Base-by-base conservation (phyloP, 129 eudicot species). In the Ambrosia artemisiifolia region DNA sequence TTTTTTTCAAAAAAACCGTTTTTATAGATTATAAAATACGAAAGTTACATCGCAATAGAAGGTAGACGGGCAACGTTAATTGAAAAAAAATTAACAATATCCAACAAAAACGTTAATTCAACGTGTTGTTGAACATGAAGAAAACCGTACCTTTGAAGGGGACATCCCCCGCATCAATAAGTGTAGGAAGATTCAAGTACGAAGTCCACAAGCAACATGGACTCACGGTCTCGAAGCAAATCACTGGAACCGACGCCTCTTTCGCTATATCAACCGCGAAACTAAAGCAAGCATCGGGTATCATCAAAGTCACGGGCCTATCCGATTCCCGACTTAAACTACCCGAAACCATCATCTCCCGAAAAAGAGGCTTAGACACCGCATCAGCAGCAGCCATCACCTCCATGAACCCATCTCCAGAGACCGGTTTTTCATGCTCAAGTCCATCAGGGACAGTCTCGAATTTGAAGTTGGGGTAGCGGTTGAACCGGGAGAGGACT, bases 151-250 rank as follows among this genome's bases (percentile, higher is more conserved):
- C 81, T 74, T 74, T 74, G 17, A 78, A 70, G 4, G 88, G 85
- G 34, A 84, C 24, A 17, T 71, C 59, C 0, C 85, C 88, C 1
- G 79, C 74, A 34, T 84, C 77, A 43, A 84, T 72, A 51, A 84
- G 88, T 0, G 54, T 19, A 6, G 81, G 76, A 59, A 81, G 79
- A 62, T 70, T 69, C 30, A 82, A 46, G 33, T 61, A 77, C 9
- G 71, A 77, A 66, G 70, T 74, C 83, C 83, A 84, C 43, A 85
- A 19, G 48, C 81, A 80, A 43, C 79, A 81, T 30, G 86, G 88
- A 66, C 83, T 67, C 4, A 85, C 33, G 14, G 88, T 85, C 7
- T 79, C 80, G 0, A 85, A 85, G 35, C 63, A 61, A 18, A 84
- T 30, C 53, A 85, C 76, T 16, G 77, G 83, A 65, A 51, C 50